Base-by-base conservation (phyloP, 2,329 filamentous ascomycete genomes). In the Xylariaceae sp. region DNA sequence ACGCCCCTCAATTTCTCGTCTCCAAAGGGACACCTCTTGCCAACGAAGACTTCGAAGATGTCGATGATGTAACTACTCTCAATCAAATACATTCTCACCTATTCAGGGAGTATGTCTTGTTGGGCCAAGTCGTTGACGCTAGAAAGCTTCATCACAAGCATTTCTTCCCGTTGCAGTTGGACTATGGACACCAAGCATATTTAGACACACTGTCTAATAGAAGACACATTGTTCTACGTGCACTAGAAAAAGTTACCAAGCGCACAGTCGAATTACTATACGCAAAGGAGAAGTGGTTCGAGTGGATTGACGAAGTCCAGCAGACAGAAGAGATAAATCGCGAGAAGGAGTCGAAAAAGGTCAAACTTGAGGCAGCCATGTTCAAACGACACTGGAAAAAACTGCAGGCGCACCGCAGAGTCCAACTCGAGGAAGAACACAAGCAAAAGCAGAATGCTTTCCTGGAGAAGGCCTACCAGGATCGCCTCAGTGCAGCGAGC, bases 311-410 rank as follows among this genome's bases (percentile, higher is more conserved):
- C 13, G 56, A 73, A 49, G 70, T 67, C 33, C 75, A 79, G 57
- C 67, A 73, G 14, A 67, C 72, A 28, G 75, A 78, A 61, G 76
- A 78, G 48, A 61, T 63, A 19, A 67, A 61, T 5, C 71, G 73
- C 28, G 75, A 78, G 42, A 76, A 72, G 42, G 77, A 79, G 59
- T 73, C 73, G 42, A 75, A 73, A 62, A 78, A 77, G 56, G 66
- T 77, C 47, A 77, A 77, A 58, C 66, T 71, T 34, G 76, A 79
- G 57, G 72, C 75, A 3, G 69, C 72, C 14, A 62, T 79, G 57
- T 77, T 78, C 55, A 73, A 69, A 54, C 67, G 77, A 6, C 72
- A 79, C 57, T 72, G 69, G 63, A 75, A 74, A 53, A 73, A 75
- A 40, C 60, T 74, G 39, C 60, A 74, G 42, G 60, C 65, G n/a